A percentile compares a stretch with the other conserved stretches of the same genome.
phyloP scores from a whole-genome alignment of 331 rosid species.

The Phaseolus coccineus region DNA sequence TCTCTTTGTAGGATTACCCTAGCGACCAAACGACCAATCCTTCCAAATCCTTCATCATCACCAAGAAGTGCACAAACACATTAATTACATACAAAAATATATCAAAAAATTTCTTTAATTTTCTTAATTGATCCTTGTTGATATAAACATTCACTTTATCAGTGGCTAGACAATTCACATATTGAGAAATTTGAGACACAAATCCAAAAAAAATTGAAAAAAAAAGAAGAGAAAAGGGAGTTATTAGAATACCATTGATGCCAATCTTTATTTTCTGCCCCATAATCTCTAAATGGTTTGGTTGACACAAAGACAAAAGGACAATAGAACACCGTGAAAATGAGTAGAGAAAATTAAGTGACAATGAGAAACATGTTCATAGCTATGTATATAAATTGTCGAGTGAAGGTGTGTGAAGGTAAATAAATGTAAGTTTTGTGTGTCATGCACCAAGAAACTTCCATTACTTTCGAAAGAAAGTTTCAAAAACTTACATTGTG shows the following conservation, averaged over 20 bases:
- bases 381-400: background rate
- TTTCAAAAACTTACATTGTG: background rate
- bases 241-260: conserved; percentile 60
- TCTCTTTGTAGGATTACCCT: conserved; percentile 79
- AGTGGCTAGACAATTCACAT: too few relatives aligned
- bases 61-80: background rate
- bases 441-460: background rate
- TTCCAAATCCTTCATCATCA: conserved; percentile 72
- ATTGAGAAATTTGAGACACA: conserved; percentile 3
- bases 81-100: background rate
- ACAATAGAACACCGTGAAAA: background rate
- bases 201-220: background rate
- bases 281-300: conserved; percentile 41
- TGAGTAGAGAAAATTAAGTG: conserved; percentile 3
- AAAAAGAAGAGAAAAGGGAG: background rate
- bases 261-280: conserved; percentile 69
- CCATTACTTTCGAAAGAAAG: conserved; percentile 43
- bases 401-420: background rate
- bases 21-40: conserved; percentile 79
- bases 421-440: background rate
- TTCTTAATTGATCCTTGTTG: background rate
- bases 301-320: background rate
- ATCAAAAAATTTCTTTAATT: background rate
- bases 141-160: background rate
- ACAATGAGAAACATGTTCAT: background rate